phyloP scores from a whole-genome alignment of 2,329 filamentous ascomycete species.

The Onygenales sp. region DNA sequence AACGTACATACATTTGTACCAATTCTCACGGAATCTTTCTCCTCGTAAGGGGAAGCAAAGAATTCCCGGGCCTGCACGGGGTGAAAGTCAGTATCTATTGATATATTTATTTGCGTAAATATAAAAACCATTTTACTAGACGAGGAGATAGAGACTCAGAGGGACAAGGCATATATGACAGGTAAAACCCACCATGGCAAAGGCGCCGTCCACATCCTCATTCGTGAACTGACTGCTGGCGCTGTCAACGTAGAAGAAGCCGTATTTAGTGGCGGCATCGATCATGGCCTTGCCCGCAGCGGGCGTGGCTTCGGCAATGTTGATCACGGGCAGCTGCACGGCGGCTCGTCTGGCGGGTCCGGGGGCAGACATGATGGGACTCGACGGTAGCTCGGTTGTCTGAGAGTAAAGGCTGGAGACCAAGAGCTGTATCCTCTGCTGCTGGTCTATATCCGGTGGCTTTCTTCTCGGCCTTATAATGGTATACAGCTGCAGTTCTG shows the following conservation, averaged over 20 bases:
- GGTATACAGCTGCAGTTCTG: not conserved
- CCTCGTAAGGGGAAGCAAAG: constrained; percentile 59
- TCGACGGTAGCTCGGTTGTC: no score
- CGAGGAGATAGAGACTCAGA: no score
- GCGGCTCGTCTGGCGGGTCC: constrained; percentile 9
- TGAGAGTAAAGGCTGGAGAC: no score
- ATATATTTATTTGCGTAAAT: no score
- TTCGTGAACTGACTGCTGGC: constrained; percentile 58
- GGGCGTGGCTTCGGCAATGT: constrained; percentile 57
- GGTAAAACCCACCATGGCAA: constrained; percentile 53
- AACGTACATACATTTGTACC: constrained; percentile 43
- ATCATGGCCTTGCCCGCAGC: constrained; percentile 60
- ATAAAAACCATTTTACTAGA: no score
- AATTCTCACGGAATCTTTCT: constrained; percentile 69
- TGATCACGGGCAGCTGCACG: constrained; percentile 65
- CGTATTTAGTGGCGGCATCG: constrained; percentile 69
- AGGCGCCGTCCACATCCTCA: constrained; percentile 59
- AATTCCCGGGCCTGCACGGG: constrained; percentile 55
- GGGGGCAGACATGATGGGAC: constrained; percentile 1
- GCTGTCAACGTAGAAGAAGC: constrained; percentile 84
- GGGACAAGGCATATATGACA: not conserved
- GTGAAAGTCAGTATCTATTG: not conserved
- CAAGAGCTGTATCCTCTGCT: no score
- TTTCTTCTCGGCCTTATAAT: not conserved
- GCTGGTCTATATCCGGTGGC: no score